Conservation (phyloP, 2,329 filamentous ascomycete genomes). For the Ophiostoma himal-ulmi region DNA sequence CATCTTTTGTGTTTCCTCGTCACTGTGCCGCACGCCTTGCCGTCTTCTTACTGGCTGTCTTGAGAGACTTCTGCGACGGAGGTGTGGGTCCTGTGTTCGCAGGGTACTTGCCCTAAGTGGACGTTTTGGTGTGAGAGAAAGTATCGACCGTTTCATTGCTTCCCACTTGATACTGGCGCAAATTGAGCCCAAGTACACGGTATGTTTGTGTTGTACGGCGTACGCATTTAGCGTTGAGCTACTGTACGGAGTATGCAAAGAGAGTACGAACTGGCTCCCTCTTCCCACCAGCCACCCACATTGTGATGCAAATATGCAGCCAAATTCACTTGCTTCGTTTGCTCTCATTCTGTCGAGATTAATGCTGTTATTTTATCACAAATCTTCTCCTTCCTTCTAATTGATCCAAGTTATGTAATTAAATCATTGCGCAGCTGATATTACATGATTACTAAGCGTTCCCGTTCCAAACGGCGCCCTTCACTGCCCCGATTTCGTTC, state of each 20-base stretch:
- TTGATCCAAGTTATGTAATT: no score
- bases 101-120: neutral
- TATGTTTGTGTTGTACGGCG: neutral
- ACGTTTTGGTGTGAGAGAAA: neutral
- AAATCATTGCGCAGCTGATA: no score
- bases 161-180: neutral
- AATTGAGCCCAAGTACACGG: neutral
- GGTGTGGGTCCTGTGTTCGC: neutral
- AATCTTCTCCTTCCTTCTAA: no score
- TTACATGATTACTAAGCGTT: neutral
- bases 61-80: neutral
- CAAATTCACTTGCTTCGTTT: no score
- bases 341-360: no score
- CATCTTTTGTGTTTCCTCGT: neutral
- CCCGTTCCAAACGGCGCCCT: constrained; percentile 2
- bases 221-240: neutral
- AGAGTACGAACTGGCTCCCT: neutral
- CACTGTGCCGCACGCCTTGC: neutral
- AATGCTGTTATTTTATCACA: no score
- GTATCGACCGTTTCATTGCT: neutral
- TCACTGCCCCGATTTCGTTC: neutral
- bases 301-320: no score
- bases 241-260: neutral
- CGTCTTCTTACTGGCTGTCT: neutral
- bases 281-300: neutral